Evolutionary conservation across 2,329 filamentous ascomycete species (phyloP), one percentile per base, ranked within the genome.

Genomic region (Trichophyton verrucosum): DNA sequence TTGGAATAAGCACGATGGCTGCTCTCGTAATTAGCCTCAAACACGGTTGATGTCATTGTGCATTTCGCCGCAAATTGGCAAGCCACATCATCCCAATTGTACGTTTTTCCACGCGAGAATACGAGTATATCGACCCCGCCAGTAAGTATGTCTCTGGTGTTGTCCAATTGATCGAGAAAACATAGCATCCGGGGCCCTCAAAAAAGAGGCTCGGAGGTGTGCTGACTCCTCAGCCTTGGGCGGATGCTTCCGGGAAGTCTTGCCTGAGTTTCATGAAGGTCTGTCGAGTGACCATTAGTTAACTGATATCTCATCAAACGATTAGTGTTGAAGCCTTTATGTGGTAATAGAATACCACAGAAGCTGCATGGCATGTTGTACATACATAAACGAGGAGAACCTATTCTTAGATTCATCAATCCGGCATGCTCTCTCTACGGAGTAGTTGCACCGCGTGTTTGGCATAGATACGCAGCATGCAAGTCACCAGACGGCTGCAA

Each of bases 81-180:
- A 53, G 49, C 49, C 49, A 53, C 49, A 27, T 30, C 49, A 53
- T 53, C 49, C 49, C 49, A 53, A 33, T 53, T n/a, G 49, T 53
- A 53, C n/a, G 49, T 53, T 53, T 53, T 53, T 24, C 49, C 49
- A 53, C 49, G 49, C 49, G 49, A 53, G 49, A 53, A 53, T 53
- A 53, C 49, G 49, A 33, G 22, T 53, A 33, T 30, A 53, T 33
- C 27, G 44, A 47, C 44, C 44, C 44, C 44, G 44, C 44, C 20
- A 24, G 20, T 4, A 13, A 11, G 33, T 38, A 38, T 47, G 44
- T 24, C 20, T 47, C 44, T 47, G 15, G 15, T 15, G n/a, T 2
- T n/a, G 8, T 9, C 40, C n/a, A 44, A 44, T 44, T n/a, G 40
- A 44, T 7, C 40, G n/a, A 17, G 15, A 20, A n/a, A 44, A 44